Conservation (phyloP, 2,329 filamentous ascomycete genomes). For the Aspergillus novofumigatus region DNA sequence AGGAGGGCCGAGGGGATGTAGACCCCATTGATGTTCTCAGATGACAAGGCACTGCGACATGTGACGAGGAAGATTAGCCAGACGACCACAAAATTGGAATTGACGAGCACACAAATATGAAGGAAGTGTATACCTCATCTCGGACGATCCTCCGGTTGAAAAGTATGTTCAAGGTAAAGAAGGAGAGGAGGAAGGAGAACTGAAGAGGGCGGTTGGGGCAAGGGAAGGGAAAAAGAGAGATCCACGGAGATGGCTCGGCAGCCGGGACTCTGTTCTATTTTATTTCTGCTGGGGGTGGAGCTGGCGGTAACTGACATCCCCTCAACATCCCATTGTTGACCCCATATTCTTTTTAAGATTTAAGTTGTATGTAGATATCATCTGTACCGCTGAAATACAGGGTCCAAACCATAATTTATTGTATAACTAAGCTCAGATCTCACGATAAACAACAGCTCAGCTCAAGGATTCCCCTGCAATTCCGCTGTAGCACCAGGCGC, state of each 20-base stretch:
- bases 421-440: not conserved
- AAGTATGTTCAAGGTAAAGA: not conserved
- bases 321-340: not conserved
- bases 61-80: conserved; percentile 11
- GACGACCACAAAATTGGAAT: not conserved
- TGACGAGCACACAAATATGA: not conserved
- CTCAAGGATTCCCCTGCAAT: not conserved
- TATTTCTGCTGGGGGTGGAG: not conserved
- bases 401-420: not conserved
- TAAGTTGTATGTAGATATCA: not conserved
- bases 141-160: conserved; percentile 13
- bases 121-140: conserved; percentile 26
- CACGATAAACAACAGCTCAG: not conserved
- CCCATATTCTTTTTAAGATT: not conserved
- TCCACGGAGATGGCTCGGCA: not conserved
- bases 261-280: not conserved
- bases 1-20: conserved; percentile 80
- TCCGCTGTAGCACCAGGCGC: not conserved
- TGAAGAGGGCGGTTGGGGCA: not conserved
- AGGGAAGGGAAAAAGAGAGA: conserved; percentile 7
- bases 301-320: not conserved
- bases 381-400: not conserved
- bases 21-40: conserved; percentile 68
- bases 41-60: conserved; percentile 26
- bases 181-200: conserved; percentile 1